phyloP scores from a whole-genome alignment of 1,284 basidiomycete genomes.

The Cystobasidiaceae sp. region DNA sequence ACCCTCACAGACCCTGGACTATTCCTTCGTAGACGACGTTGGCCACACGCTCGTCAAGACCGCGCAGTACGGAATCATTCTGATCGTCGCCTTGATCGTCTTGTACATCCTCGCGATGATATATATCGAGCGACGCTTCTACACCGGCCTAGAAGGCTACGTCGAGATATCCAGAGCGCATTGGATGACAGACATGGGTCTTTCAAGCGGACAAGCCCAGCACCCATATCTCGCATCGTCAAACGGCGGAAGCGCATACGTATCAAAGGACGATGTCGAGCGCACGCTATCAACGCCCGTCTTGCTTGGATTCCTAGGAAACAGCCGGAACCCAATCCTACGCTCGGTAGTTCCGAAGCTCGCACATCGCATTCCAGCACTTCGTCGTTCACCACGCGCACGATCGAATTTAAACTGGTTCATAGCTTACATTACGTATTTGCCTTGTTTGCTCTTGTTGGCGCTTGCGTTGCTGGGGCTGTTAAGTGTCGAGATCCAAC shows the following conservation, averaged over 20 bases:
- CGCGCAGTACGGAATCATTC: constrained; percentile 66
- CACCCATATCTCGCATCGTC: no score
- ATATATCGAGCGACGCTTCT: constrained; percentile 48
- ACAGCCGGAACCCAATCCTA: constrained; percentile 57
- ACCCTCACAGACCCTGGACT: constrained; percentile 60
- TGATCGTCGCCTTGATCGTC: constrained; percentile 56
- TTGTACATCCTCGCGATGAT: constrained; percentile 46
- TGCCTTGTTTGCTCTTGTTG: constrained; percentile 62
- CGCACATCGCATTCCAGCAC: constrained; percentile 48
- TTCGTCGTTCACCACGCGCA: constrained; percentile 53
- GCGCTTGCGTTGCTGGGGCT: constrained; percentile 62
- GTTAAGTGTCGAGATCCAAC: constrained; percentile 79
- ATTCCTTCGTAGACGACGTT: constrained; percentile 74
- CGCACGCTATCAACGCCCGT: constrained; percentile 66
- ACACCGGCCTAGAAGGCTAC: constrained; percentile 48
- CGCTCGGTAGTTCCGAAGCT: constrained; percentile 57
- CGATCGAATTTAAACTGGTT: constrained; percentile 69
- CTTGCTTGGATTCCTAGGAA: constrained; percentile 64
- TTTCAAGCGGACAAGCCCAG: constrained; percentile 41
- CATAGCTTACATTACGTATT: constrained; percentile 80
- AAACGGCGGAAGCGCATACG: no score
- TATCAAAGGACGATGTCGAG: constrained; percentile 53
- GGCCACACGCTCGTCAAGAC: constrained; percentile 67
- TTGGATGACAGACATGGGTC: constrained; percentile 61
- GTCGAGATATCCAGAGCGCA: constrained; percentile 64